phyloP scores from a whole-genome alignment of 352 stramenopile species.

The Globisporangium barbulae region DNA sequence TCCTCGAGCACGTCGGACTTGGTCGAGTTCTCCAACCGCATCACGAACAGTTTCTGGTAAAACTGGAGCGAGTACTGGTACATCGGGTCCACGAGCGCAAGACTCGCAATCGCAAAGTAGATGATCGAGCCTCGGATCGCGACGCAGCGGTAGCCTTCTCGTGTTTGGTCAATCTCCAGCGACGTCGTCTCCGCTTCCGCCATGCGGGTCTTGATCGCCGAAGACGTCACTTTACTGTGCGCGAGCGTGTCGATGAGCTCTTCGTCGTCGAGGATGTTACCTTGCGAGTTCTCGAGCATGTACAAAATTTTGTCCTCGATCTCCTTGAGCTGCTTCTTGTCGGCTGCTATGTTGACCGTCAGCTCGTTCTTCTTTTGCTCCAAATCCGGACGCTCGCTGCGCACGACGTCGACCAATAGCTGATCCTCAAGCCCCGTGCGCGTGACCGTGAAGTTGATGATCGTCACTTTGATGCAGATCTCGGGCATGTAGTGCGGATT shows the following conservation, averaged over 20 bases:
- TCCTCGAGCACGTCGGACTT: slow-evolving; percentile 80
- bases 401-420: slow-evolving; percentile 91
- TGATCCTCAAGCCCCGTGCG: slow-evolving; percentile 91
- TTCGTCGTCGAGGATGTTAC: slow-evolving; percentile 94
- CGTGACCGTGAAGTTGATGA: slow-evolving; percentile 95
- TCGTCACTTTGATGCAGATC: slow-evolving; percentile 93
- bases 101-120: slow-evolving; percentile 92
- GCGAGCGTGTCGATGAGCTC: slow-evolving; percentile 91
- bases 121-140: slow-evolving; percentile 90
- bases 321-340: slow-evolving; percentile 92
- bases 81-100: slow-evolving; percentile 93
- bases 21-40: slow-evolving; percentile 79
- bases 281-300: slow-evolving; percentile 91
- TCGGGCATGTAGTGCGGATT: slow-evolving; percentile 95
- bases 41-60: slow-evolving; percentile 91
- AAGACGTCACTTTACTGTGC: slow-evolving; percentile 89
- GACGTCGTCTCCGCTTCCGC: slow-evolving; percentile 88
- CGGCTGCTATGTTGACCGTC: slow-evolving; percentile 89
- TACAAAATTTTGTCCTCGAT: slow-evolving; percentile 95
- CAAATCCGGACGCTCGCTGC: slow-evolving; percentile 89
- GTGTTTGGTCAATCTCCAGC: slow-evolving; percentile 87
- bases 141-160: slow-evolving; percentile 90
- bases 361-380: slow-evolving; percentile 92
- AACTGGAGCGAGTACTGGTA: slow-evolving; percentile 95
- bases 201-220: slow-evolving; percentile 89